Conservation (phyloP, 495 filamentous ascomycete genomes). For the Parachaetomium inaequale region DNA sequence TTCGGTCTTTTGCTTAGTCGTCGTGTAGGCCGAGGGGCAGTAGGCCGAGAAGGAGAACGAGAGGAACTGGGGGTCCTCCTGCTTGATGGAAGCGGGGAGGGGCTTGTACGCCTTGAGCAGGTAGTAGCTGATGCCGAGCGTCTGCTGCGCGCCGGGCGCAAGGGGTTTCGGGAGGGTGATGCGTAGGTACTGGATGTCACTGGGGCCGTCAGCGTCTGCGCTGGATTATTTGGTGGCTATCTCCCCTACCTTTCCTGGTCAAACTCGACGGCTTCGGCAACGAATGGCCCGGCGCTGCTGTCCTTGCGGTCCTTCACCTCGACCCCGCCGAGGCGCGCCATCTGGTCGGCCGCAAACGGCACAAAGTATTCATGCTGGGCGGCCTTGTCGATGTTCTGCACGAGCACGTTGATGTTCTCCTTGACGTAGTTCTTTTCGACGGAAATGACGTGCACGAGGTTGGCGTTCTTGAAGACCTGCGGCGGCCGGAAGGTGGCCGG, state of each 20-base stretch:
- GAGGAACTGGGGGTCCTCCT: constrained; percentile 84
- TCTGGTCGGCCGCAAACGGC: constrained; percentile 70
- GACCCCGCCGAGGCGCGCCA: constrained; percentile 73
- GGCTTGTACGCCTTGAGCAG: constrained; percentile 70
- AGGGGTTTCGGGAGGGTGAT: constrained; percentile 74
- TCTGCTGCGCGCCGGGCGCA: constrained; percentile 69
- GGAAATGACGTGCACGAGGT: constrained; percentile 84
- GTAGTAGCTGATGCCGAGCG: constrained; percentile 80
- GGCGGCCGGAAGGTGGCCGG: constrained; percentile 77
- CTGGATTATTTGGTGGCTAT: neutral
- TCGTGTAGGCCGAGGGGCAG: constrained; percentile 72
- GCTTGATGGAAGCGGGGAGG: constrained; percentile 73
- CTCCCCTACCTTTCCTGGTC: constrained; percentile 55
- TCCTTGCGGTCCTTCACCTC: constrained; percentile 92
- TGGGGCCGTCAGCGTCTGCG: constrained; percentile 32
- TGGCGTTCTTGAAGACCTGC: constrained; percentile 85
- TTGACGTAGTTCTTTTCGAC: constrained; percentile 86
- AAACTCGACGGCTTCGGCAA: constrained; percentile 62
- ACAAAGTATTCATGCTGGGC: constrained; percentile 87
- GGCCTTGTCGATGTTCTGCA: constrained; percentile 74
- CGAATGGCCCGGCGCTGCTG: constrained; percentile 59
- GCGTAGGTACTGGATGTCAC: constrained; percentile 77
- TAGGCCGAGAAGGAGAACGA: constrained; percentile 79
- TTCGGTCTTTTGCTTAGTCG: constrained; percentile 92
- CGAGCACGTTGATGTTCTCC: constrained; percentile 86